phyloP scores from a whole-genome alignment of 164 flowering plant species.

The Liquidambar formosana region DNA sequence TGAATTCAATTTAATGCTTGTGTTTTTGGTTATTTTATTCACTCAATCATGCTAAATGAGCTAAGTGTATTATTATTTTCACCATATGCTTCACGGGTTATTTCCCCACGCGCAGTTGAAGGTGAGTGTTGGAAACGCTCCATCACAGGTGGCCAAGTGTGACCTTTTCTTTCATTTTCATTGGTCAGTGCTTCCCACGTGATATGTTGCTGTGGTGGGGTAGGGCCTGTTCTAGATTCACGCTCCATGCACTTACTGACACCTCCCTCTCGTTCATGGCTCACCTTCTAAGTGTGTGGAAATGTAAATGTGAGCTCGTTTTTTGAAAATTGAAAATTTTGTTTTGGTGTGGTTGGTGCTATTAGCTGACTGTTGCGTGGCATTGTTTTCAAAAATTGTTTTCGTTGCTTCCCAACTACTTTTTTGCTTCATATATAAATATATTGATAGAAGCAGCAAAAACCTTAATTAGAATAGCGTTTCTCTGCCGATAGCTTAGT shows the following conservation, averaged over 20 bases:
- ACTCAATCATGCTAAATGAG: background rate
- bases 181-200: background rate
- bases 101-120: background rate
- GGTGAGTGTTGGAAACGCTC: background rate
- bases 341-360: background rate
- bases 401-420: background rate
- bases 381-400: background rate
- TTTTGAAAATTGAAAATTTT: background rate
- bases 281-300: background rate
- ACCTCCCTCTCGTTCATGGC: too few species aligned
- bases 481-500: too few species aligned
- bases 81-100: background rate
- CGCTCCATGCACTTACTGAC: background rate
- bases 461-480: too few species aligned
- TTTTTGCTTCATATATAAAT: background rate
- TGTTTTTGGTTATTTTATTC: background rate
- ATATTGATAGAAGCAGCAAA: background rate
- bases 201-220: background rate
- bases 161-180: background rate
- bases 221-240: background rate
- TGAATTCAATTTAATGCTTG: slow-evolving; percentile 1
- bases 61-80: background rate
- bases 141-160: too few species aligned
- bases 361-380: background rate
- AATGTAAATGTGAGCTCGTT: background rate